Conservation (phyloP, 1,284 basidiomycete species). For the Leccinum pachyderme region DNA sequence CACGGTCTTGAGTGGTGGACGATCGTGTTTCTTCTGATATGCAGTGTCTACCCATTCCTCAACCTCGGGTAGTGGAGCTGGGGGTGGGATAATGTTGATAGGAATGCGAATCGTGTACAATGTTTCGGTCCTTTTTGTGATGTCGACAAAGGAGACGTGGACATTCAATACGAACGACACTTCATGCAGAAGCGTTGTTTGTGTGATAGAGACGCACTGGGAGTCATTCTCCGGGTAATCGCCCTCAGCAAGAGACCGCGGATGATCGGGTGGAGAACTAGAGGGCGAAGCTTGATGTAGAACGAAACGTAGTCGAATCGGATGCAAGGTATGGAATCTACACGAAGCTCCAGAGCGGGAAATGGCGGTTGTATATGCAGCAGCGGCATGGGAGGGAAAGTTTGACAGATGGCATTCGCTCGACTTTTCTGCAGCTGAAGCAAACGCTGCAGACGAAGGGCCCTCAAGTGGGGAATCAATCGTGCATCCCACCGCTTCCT, state of each 20-base stretch:
- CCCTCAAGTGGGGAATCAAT: constrained; percentile 23
- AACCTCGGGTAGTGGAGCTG: constrained; percentile 72
- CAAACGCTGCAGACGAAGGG: constrained; percentile 24
- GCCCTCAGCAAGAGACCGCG: constrained; percentile 38
- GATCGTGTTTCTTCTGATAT: constrained; percentile 82
- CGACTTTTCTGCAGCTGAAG: constrained; percentile 30
- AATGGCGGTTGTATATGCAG: constrained; percentile 47
- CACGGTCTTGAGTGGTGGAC: constrained; percentile 67
- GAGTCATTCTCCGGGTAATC: constrained; percentile 54
- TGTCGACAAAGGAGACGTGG: constrained; percentile 69
- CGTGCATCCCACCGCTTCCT: constrained; percentile 16
- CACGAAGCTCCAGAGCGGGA: constrained; percentile 77
- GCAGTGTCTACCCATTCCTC: constrained; percentile 66
- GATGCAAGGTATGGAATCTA: constrained; percentile 67
- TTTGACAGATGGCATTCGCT: constrained; percentile 33
- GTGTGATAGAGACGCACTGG: constrained; percentile 72
- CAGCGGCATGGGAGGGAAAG: constrained; percentile 38
- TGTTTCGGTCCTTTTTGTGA: constrained; percentile 60
- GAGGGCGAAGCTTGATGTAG: constrained; percentile 59
- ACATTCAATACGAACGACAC: constrained; percentile 67
- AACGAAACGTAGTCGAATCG: constrained; percentile 69
- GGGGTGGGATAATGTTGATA: constrained; percentile 64
- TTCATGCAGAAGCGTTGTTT: constrained; percentile 68
- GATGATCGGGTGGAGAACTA: constrained; percentile 49
- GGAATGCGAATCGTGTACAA: constrained; percentile 63